Evolutionary conservation across 352 stramenopile genomes (phyloP), one percentile per base, ranked within the genome.

Genomic region (Blastocystis sp.): DNA sequence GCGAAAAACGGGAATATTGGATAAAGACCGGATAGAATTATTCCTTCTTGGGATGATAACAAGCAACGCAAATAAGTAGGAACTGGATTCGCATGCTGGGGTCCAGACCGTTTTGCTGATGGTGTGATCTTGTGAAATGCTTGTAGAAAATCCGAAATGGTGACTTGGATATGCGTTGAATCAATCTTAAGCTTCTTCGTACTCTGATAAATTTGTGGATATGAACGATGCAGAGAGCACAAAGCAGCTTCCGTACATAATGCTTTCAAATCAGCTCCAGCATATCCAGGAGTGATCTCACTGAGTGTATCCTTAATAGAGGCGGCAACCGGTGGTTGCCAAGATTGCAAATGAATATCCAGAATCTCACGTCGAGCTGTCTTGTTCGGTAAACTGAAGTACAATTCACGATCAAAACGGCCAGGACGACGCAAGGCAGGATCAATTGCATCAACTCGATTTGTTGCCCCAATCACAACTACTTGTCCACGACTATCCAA

Each of bases 381-480:
- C 6, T 92, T 89, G 59, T 94, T 94, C 1, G 94, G 94, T 11
- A 97, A 80, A 52, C 93, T 93, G 73, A 97, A 96, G 1, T 91
- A 91, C 35, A 97, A 88, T 86, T 96, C 93, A 57, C 94, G 92
- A 88, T 97, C 94, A 69, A 97, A 97, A 0, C 94, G 93, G 19
- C 95, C 95, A 12, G 95, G 94, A 46, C 96, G 91, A 43, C 97
- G 91, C 35, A 99, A 89, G 14, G 96, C 95, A 5, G 93, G 92
- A 89, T 99, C 96, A 49, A 99, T 94, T 1, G 93, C 93, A 89
- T 95, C 93, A 6, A 97, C 91, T n/a, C 95, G 92, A 88, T 99
- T 99, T 0, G 96, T 99, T 4, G 96, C 96, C 19, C 93, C 96
- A 77, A 99, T 94, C n/a, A 99, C 95, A 32, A 99, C 91, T 0